phyloP scores from a whole-genome alignment of 2,329 filamentous ascomycete genomes.

The Arthrobotrys musiformis region DNA sequence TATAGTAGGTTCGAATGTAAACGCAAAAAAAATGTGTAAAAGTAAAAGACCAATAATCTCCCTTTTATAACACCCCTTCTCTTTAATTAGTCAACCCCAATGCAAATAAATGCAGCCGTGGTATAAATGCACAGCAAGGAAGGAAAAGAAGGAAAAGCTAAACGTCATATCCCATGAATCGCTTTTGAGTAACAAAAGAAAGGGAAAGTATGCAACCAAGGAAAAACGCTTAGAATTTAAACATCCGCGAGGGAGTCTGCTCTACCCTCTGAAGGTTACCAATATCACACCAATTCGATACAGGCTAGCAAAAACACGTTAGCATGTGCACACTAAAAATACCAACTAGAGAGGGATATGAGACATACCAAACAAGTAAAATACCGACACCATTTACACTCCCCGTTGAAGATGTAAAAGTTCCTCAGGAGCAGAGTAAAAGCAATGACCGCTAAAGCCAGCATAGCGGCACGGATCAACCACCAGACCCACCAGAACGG shows the following conservation, averaged over 20 bases:
- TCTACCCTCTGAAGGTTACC: constrained; percentile 43
- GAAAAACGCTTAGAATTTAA: constrained; percentile 9
- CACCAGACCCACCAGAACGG: constrained; percentile 98
- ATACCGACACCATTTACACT: constrained; percentile 93
- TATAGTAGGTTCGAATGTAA: not conserved
- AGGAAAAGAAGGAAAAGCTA: not conserved
- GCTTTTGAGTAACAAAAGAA: not conserved
- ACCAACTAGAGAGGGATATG: not conserved
- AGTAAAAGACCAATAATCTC: not conserved
- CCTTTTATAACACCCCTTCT: not conserved
- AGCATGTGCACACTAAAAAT: not conserved
- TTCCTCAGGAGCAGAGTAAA: constrained; percentile 90
- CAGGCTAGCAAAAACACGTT: constrained; percentile 65
- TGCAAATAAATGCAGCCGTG: not conserved
- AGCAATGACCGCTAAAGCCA: constrained; percentile 82
- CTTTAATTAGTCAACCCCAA: not conserved
- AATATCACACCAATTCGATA: constrained; percentile 75
- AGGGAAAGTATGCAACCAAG: not conserved
- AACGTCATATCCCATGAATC: not conserved
- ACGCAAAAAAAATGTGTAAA: not conserved
- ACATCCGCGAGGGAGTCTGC: constrained; percentile 32
- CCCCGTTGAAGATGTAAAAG: constrained; percentile 82
- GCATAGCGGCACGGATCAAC: constrained; percentile 80
- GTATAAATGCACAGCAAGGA: not conserved
- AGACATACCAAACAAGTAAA: constrained; percentile 86